Conservation (phyloP, 192 early-diverging fungal genomes). For the Umbelopsis sp. region DNA sequence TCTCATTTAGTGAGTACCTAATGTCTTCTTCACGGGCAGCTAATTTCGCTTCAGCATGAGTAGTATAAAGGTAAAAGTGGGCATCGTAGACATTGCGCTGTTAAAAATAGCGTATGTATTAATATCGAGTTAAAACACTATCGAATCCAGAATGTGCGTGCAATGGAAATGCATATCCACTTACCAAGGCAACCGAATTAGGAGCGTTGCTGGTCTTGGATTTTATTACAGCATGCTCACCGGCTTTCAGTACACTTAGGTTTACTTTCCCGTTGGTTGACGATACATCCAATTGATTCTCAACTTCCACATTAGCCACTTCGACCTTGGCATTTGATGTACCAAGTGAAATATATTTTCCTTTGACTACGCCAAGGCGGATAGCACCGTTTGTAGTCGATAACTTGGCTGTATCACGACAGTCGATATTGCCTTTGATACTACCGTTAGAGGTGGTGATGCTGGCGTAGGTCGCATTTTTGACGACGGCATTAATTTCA, state of each 20-base stretch:
- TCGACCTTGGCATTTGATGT: neutral
- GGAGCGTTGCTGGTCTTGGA: neutral
- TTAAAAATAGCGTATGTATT: neutral
- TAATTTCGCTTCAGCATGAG: neutral
- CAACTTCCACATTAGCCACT: neutral
- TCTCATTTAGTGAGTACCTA: neutral
- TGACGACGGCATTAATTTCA: neutral
- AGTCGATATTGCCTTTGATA: neutral
- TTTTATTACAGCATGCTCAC: neutral
- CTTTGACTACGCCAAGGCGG: neutral
- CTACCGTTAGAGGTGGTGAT: neutral
- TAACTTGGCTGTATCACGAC: neutral
- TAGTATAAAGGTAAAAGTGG: neutral
- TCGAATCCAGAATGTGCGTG: no score
- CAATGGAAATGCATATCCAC: neutral
- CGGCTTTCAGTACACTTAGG: neutral
- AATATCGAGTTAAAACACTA: no score
- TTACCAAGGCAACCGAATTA: neutral
- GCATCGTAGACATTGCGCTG: neutral
- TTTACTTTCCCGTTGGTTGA: neutral
- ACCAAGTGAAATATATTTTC: neutral
- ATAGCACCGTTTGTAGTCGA: neutral
- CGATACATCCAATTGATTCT: neutral
- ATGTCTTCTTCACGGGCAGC: neutral
- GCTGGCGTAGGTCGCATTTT: neutral